Evolutionary conservation across 2,329 filamentous ascomycete species (phyloP).

Genomic region (Paraconiothyrium brasiliense): DNA sequence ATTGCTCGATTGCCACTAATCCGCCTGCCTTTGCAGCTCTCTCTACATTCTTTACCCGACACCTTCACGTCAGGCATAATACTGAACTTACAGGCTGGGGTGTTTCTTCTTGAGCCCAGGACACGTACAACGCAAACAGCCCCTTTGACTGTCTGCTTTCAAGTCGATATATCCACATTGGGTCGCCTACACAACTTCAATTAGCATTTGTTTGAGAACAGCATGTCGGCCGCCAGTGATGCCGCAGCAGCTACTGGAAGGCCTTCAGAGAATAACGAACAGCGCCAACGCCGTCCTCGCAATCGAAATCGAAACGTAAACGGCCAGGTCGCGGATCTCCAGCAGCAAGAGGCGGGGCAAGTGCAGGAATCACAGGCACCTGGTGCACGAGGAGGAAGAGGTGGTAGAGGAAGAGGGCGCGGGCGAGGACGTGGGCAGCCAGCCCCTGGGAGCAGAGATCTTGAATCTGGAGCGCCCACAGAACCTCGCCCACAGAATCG

Average conservation of each 20-base stretch:
- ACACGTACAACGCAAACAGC: neutral
- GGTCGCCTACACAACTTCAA: neutral
- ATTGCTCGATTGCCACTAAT: slow-evolving; percentile 10
- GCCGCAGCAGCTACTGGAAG: slow-evolving; percentile 23
- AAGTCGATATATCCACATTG: neutral
- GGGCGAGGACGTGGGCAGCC: slow-evolving; percentile 24
- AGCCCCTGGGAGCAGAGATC: neutral
- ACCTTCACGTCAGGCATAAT: neutral
- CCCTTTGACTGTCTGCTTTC: neutral
- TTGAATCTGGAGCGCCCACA: slow-evolving; percentile 15
- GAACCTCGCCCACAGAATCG: slow-evolving; percentile 38
- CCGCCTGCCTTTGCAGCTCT: neutral
- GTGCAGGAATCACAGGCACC: slow-evolving; percentile 15
- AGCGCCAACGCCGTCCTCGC: slow-evolving; percentile 32
- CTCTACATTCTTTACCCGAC: neutral
- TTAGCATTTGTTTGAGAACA: neutral
- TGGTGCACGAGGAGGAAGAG: slow-evolving; percentile 21
- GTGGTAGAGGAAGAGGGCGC: slow-evolving; percentile 23
- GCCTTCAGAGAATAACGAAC: slow-evolving; percentile 27
- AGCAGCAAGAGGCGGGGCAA: slow-evolving; percentile 31
- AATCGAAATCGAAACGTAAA: slow-evolving; percentile 35
- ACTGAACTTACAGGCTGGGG: neutral
- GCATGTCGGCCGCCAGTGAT: slow-evolving; percentile 31
- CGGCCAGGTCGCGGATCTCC: slow-evolving; percentile 25
- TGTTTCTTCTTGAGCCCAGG: neutral